These are phyloP conservation scores for Terana coerulea DNA, from an alignment of 768 basidiomycete species.

Conservation along the genomic window DNA sequence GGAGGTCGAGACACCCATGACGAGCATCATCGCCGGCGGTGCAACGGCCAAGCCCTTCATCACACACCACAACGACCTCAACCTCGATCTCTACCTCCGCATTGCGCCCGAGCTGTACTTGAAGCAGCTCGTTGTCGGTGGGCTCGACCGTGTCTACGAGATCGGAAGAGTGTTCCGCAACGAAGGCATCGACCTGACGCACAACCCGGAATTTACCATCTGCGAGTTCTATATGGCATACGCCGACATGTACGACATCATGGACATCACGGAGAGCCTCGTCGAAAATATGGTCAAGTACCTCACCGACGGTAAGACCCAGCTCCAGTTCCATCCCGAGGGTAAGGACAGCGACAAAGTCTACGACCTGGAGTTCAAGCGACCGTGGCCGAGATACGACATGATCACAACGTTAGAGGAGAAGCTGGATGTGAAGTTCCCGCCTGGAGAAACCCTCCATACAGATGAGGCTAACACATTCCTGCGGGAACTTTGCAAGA, in stretches of 20 bases:
- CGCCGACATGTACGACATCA: constrained; percentile 97
- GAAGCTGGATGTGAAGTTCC: constrained; percentile 90
- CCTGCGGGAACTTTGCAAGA: constrained; percentile 75
- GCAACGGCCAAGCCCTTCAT: constrained; percentile 99
- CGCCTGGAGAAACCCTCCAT: constrained; percentile 86
- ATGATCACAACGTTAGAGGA: constrained; percentile 97
- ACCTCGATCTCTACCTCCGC: constrained; percentile 94
- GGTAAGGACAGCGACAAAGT: constrained; percentile 79
- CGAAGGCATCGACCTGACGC: constrained; percentile 97
- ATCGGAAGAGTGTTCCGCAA: constrained; percentile 98
- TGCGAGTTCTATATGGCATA: constrained; percentile 99
- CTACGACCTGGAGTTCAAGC: constrained; percentile 79
- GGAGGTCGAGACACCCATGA: constrained; percentile 99
- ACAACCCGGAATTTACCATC: constrained; percentile 99
- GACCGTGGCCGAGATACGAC: constrained; percentile 98
- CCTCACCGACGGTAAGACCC: constrained; percentile 79
- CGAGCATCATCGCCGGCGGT: constrained; percentile 92
- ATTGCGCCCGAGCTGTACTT: constrained; percentile 97
- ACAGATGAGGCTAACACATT: constrained; percentile 86
- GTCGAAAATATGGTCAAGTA: constrained; percentile 88
- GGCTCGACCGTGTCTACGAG: constrained; percentile 96
- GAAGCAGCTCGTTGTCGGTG: constrained; percentile 96
- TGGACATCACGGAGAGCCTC: constrained; percentile 94
- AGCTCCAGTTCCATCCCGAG: constrained; percentile 86
- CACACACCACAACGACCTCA: constrained; percentile 98